Conservation (phyloP, 345 rosid species). For the Eutrema yunnanense region DNA sequence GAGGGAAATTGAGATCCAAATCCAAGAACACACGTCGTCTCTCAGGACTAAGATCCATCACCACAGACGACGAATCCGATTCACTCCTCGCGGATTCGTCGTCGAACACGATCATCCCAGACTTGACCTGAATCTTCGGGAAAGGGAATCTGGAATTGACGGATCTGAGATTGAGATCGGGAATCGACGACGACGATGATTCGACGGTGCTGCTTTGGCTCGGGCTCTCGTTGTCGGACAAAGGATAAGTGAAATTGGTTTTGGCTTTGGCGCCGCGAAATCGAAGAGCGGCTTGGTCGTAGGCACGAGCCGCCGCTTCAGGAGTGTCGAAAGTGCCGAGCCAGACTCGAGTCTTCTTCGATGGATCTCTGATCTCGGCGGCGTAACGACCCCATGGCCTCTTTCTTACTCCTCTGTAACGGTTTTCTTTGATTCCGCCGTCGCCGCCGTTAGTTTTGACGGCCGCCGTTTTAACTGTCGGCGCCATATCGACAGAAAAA, state of each 20-base stretch:
- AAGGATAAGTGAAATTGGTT: constrained; percentile 46
- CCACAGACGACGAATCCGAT: constrained; percentile 51
- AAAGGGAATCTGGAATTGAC: constrained; percentile 23
- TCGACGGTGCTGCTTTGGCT: constrained; percentile 67
- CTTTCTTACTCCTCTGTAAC: constrained; percentile 81
- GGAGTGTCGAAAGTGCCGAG: constrained; percentile 85
- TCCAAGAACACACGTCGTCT: constrained; percentile 27
- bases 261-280: constrained; percentile 86
- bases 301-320: constrained; percentile 74
- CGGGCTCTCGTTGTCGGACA: constrained; percentile 33
- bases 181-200: constrained; percentile 30
- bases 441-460: constrained; percentile 24
- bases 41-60: constrained; percentile 31
- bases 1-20: constrained; percentile 68
- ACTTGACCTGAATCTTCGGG: constrained; percentile 9
- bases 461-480: constrained; percentile 35
- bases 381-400: constrained; percentile 91
- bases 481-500: constrained; percentile 36
- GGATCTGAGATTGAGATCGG: constrained; percentile 42
- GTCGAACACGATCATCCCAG: constrained; percentile 16
- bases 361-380: constrained; percentile 83
- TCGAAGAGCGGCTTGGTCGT: constrained; percentile 55
- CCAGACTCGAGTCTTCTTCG: constrained; percentile 71
- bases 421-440: constrained; percentile 27
- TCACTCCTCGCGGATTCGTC: constrained; percentile 29